Evolutionary conservation across 768 basidiomycete species (phyloP).

Genomic region (Nidularia sp.): DNA sequence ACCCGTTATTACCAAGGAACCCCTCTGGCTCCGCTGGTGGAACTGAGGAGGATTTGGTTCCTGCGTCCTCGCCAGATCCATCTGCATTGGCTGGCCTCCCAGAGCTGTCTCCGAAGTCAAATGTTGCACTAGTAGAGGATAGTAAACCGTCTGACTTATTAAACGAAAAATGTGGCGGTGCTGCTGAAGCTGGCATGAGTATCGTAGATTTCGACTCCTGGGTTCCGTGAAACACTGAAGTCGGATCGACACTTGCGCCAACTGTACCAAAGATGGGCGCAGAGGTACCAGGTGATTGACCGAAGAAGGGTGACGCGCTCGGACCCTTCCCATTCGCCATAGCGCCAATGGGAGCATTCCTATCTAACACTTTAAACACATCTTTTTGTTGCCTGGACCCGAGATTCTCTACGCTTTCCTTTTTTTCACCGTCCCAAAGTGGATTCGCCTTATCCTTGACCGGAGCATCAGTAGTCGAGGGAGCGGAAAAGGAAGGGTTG

Average conservation of each 20-base stretch:
- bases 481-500: constrained; percentile 4
- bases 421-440: constrained; percentile 37
- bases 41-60: too few species aligned
- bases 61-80: too few species aligned
- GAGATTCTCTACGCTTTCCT: constrained; percentile 3
- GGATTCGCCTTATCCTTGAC: constrained; percentile 38
- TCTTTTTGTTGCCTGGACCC: too few species aligned
- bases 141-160: too few species aligned
- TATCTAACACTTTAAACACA: neutral
- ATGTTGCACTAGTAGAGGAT: too few species aligned
- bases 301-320: neutral
- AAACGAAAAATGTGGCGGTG: too few species aligned
- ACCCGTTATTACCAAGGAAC: constrained; percentile 1
- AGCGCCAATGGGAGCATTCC: neutral
- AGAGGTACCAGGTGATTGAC: neutral
- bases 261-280: neutral
- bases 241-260: too few species aligned
- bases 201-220: too few species aligned
- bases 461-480: constrained; percentile 16
- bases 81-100: too few species aligned
- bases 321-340: neutral
- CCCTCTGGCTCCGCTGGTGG: neutral
- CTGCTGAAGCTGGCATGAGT: too few species aligned
- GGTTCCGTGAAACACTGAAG: too few species aligned
- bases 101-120: too few species aligned